phyloP scores from a whole-genome alignment of 192 early-diverging fungal genomes.

The Cetraspora pellucida region DNA sequence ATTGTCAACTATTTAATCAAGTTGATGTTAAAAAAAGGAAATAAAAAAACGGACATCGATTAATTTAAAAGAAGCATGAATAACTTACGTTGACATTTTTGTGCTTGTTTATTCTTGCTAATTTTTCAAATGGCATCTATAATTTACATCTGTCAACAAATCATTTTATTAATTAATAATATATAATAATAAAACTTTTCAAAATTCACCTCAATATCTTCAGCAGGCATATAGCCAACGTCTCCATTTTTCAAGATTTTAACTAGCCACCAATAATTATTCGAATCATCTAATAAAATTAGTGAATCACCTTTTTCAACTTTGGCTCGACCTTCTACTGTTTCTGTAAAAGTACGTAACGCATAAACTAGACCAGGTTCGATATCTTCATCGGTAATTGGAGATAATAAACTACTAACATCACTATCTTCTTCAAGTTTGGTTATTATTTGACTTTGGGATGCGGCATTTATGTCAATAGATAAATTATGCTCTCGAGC shows the following conservation, averaged over 20 bases:
- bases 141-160: not conserved
- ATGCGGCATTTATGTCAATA: conserved; percentile 24
- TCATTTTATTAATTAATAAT: not conserved
- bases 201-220: conserved; percentile 74
- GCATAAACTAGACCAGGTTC: conserved; percentile 82
- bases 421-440: conserved; percentile 42
- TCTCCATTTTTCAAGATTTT: conserved; percentile 68
- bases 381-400: conserved; percentile 65
- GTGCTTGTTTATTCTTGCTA: conserved; percentile 78
- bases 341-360: conserved; percentile 83
- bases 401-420: conserved; percentile 46
- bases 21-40: no score
- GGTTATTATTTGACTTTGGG: conserved; percentile 20
- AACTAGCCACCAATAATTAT: conserved; percentile 83
- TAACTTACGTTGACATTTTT: conserved; percentile 66
- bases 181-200: not conserved
- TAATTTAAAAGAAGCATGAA: not conserved
- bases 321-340: conserved; percentile 81
- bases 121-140: conserved; percentile 59
- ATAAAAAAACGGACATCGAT: no score
- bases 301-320: conserved; percentile 79
- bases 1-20: no score
- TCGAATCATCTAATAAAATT: conserved; percentile 79
- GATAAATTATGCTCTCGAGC: conserved; percentile 20
- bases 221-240: conserved; percentile 88